phyloP scores from a whole-genome alignment of 495 filamentous ascomycete genomes.

The Penicillium simplicissimum region DNA sequence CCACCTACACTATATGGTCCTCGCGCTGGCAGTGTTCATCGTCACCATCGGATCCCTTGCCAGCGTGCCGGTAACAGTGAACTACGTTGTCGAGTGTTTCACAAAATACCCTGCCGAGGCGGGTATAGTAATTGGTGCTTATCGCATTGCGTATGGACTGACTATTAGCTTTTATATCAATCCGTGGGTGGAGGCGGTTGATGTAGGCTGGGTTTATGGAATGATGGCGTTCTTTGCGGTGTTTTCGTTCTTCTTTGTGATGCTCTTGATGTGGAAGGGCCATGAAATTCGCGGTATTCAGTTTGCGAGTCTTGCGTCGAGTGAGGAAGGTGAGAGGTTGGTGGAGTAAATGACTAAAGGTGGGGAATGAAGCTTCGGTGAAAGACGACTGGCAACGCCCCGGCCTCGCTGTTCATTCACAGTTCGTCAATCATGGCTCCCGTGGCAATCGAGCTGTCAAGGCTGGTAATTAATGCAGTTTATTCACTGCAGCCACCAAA shows the following conservation, averaged over 20 bases:
- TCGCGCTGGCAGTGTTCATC: conserved; percentile 47
- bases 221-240: conserved; percentile 52
- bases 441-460: no score
- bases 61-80: conserved; percentile 47
- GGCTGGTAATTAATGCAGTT: no score
- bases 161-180: conserved; percentile 51
- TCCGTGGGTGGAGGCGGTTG: conserved; percentile 46
- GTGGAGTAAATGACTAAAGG: conserved; percentile 7
- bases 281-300: conserved; percentile 28
- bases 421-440: no score
- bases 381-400: no score
- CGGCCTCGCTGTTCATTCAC: no score
- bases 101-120: conserved; percentile 43
- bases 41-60: conserved; percentile 42
- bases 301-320: conserved; percentile 27
- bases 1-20: conserved; percentile 49
- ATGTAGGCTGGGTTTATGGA: conserved; percentile 53
- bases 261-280: conserved; percentile 37
- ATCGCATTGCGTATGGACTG: conserved; percentile 45
- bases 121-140: conserved; percentile 41
- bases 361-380: background rate
- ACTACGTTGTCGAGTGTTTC: conserved; percentile 53
- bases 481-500: no score
- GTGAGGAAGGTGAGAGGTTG: conserved; percentile 30
- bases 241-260: conserved; percentile 38